Evolutionary conservation across 2,329 filamentous ascomycete genomes (phyloP).

Genomic region (Metarhizium sp.): DNA sequence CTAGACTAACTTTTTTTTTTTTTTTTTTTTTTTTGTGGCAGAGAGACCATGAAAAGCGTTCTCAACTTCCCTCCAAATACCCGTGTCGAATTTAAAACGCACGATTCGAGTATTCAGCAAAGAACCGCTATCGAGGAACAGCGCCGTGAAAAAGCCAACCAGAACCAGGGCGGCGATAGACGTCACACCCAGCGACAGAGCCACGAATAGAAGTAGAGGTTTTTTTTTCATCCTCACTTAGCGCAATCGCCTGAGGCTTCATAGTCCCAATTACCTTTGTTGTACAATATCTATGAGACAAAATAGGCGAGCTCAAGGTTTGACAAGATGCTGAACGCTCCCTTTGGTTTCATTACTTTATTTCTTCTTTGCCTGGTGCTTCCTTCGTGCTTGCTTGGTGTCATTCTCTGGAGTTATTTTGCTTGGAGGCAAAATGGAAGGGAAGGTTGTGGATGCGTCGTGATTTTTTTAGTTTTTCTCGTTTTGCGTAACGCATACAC

Average conservation of each 20-base stretch:
- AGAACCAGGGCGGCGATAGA: constrained; percentile 34
- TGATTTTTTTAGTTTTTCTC: neutral
- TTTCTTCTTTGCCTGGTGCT: neutral
- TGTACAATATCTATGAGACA: constrained; percentile 3
- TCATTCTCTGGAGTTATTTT: neutral
- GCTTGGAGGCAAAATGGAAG: neutral
- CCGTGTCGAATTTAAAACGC: constrained; percentile 88
- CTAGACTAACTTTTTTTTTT: neutral
- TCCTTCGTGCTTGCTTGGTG: neutral
- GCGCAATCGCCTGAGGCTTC: neutral
- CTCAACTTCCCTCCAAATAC: constrained; percentile 82
- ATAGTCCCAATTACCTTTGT: neutral
- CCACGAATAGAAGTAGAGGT: constrained; percentile 16
- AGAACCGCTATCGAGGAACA: constrained; percentile 84
- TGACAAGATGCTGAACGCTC: neutral
- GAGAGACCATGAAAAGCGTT: constrained; percentile 88
- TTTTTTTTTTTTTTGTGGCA: constrained; percentile 23
- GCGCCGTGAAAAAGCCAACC: constrained; percentile 68
- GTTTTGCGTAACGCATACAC: neutral
- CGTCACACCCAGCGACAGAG: constrained; percentile 25
- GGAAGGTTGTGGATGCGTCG: neutral
- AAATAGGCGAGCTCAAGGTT: neutral
- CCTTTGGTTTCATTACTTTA: neutral
- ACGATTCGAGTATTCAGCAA: constrained; percentile 92
- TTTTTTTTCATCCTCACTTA: neutral